phyloP scores from a whole-genome alignment of 2,329 filamentous ascomycete species.

The Teratosphaeria gauchensis region DNA sequence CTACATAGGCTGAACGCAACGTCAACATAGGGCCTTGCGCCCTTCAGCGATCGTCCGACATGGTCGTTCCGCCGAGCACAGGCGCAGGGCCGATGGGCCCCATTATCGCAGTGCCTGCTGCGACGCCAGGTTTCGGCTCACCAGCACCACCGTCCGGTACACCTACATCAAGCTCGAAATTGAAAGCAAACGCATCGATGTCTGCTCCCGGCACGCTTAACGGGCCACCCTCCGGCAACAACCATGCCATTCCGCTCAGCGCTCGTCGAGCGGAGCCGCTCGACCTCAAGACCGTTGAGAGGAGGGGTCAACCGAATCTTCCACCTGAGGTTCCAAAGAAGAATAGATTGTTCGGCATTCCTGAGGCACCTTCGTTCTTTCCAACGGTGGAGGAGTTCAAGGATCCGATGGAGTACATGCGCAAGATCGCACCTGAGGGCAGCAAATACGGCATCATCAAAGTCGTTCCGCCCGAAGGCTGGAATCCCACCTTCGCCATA shows the following conservation, averaged over 20 bases:
- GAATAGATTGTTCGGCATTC: constrained; percentile 70
- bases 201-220: constrained; percentile 22
- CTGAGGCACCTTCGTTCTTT: constrained; percentile 81
- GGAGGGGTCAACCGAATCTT: constrained; percentile 71
- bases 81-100: constrained; percentile 14
- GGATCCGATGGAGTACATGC: constrained; percentile 87
- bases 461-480: constrained; percentile 84
- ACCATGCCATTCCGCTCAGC: constrained; percentile 47
- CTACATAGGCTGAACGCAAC: background rate
- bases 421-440: constrained; percentile 80
- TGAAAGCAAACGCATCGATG: constrained; percentile 8
- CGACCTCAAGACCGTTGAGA: constrained; percentile 82
- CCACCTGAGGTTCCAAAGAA: constrained; percentile 68
- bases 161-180: constrained; percentile 2
- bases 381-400: constrained; percentile 91
- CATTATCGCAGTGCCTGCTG: constrained; percentile 1
- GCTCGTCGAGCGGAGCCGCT: constrained; percentile 58
- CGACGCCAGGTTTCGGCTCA: constrained; percentile 1
- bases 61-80: constrained; percentile 23
- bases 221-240: constrained; percentile 30
- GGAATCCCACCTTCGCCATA: constrained; percentile 92
- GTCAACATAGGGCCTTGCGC: background rate
- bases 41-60: constrained; percentile 2
- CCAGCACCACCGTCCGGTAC: constrained; percentile 2
- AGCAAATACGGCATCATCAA: constrained; percentile 87